Percentiles rank a stretch among this genome's conserved stretches.
Evolutionary conservation across 2,329 filamentous ascomycete species (phyloP).

Genomic region (Endoconidiophora polonica): DNA sequence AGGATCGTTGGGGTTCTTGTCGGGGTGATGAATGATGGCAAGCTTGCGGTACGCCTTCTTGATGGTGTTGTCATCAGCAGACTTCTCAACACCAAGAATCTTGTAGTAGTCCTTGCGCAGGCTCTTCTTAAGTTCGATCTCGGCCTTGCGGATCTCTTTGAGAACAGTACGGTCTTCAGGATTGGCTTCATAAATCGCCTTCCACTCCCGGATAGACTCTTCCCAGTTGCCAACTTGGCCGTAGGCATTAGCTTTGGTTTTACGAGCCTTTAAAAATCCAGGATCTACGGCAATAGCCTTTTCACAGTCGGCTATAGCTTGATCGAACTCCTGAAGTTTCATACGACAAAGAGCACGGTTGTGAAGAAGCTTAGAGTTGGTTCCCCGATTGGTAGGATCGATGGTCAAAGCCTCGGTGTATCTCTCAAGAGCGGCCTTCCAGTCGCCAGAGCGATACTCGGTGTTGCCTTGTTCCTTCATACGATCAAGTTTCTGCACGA

Average conservation of each 20-base stretch:
- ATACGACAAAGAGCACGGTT: conserved; percentile 78
- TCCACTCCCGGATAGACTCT: conserved; percentile 75
- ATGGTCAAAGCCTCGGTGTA: conserved; percentile 72
- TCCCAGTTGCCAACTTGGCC: conserved; percentile 83
- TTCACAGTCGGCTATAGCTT: conserved; percentile 74
- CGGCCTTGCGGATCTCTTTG: conserved; percentile 76
- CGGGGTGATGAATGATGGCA: conserved; percentile 85
- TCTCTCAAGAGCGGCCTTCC: conserved; percentile 64
- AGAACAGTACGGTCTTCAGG: conserved; percentile 64
- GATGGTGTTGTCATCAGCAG: conserved; percentile 67
- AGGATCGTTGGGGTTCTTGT: conserved; percentile 86
- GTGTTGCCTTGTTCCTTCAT: conserved; percentile 89
- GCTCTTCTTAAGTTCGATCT: conserved; percentile 94
- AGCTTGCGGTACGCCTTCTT: conserved; percentile 95
- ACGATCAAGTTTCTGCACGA: conserved; percentile 79
- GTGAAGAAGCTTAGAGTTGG: conserved; percentile 85
- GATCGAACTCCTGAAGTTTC: conserved; percentile 68
- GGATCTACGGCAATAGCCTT: conserved; percentile 69
- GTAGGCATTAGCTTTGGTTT: conserved; percentile 81
- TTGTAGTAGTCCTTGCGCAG: conserved; percentile 98
- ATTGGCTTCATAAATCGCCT: conserved; percentile 66
- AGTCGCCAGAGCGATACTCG: conserved; percentile 74
- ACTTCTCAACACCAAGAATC: conserved; percentile 77
- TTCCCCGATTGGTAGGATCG: conserved; percentile 76
- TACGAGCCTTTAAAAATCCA: conserved; percentile 74